These are phyloP conservation scores for Mucor racemosus DNA, from an alignment of 371 early-diverging fungal species.

Conservation along the genomic window DNA sequence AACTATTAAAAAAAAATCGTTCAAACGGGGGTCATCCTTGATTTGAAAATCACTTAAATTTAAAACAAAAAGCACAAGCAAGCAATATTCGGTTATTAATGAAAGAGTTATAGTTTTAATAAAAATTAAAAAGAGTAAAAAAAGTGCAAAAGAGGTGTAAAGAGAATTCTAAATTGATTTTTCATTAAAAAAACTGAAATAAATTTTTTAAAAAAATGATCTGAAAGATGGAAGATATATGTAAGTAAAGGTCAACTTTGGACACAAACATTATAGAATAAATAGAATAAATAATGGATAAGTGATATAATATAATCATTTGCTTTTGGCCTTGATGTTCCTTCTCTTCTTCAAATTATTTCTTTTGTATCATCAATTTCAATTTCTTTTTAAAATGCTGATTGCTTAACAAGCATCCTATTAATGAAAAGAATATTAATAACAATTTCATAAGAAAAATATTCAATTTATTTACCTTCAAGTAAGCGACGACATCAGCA, in stretches of 20 bases:
- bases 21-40: conserved; percentile 4
- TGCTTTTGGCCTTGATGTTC: not conserved
- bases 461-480: conserved; percentile 62
- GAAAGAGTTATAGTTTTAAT: conserved; percentile 7
- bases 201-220: not conserved
- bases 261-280: conserved; percentile 5
- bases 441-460: not conserved
- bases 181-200: not conserved
- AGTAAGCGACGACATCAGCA: conserved; percentile 90
- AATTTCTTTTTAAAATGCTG: not conserved
- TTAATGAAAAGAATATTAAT: not conserved
- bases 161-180: conserved; percentile 3
- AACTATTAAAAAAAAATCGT: not conserved
- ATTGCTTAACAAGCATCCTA: conserved; percentile 21
- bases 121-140: not conserved
- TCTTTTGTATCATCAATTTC: not conserved
- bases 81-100: not conserved
- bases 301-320: not conserved
- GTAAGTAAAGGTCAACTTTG: not conserved
- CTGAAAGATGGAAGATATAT: not conserved
- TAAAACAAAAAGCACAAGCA: not conserved
- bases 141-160: not conserved
- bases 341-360: not conserved
- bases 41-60: not conserved
- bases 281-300: not conserved